Conservation (phyloP, 1,139 yeast species). For the Debaryomyces udenii region DNA sequence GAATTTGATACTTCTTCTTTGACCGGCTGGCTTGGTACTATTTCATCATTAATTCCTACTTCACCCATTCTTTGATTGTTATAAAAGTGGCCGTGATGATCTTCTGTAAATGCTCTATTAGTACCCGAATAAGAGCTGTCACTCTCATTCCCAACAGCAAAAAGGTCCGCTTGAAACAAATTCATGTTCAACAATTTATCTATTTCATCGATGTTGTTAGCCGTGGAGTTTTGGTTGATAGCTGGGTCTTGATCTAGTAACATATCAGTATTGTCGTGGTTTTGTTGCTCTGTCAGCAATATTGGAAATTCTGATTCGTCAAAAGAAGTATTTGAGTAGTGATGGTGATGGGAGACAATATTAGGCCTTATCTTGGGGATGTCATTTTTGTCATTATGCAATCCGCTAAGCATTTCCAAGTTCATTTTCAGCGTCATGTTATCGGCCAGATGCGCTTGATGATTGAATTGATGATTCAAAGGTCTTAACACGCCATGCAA, state of each 20-base stretch:
- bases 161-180: slow-evolving; percentile 39
- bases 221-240: slow-evolving; percentile 8
- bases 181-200: slow-evolving; percentile 46
- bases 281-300: neutral
- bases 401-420: neutral
- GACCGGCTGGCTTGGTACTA: slow-evolving; percentile 15
- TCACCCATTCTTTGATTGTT: slow-evolving; percentile 7
- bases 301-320: neutral
- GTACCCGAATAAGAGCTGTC: slow-evolving; percentile 7
- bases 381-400: neutral
- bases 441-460: slow-evolving; percentile 2
- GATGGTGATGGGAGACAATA: slow-evolving; percentile 15
- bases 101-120: slow-evolving; percentile 14
- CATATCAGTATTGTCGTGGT: slow-evolving; percentile 11
- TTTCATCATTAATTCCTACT: slow-evolving; percentile 22
- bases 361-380: slow-evolving; percentile 10
- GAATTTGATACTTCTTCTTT: slow-evolving; percentile 18
- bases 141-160: slow-evolving; percentile 22
- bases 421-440: neutral
- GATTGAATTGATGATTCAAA: slow-evolving; percentile 15
- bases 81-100: slow-evolving; percentile 16
- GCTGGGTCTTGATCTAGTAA: slow-evolving; percentile 19
- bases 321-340: slow-evolving; percentile 1
- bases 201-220: slow-evolving; percentile 37
- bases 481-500: slow-evolving; percentile 52